Evolutionary conservation across 768 basidiomycete species (phyloP).

Genomic region (Macrocybe gigantea): DNA sequence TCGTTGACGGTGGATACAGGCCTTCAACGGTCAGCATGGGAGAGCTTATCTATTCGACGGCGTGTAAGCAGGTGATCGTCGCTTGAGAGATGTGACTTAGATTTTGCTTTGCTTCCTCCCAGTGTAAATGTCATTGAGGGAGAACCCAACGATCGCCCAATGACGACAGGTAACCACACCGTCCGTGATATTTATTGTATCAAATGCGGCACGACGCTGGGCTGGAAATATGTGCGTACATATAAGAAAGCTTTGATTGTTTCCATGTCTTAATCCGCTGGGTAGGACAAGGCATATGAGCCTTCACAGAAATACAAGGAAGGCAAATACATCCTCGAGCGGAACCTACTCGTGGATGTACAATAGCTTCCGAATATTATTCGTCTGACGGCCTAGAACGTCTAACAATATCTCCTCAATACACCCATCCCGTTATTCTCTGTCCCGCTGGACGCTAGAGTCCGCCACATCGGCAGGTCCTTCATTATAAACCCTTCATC

Average conservation of each 20-base stretch:
- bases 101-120: slow-evolving; percentile 6
- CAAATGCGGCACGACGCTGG: slow-evolving; percentile 82
- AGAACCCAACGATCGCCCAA: slow-evolving; percentile 84
- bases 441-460: too few species aligned
- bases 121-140: slow-evolving; percentile 93
- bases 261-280: slow-evolving; percentile 7
- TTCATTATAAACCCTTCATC: too few species aligned
- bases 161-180: slow-evolving; percentile 96
- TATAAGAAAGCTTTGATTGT: not conserved
- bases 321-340: slow-evolving; percentile 96
- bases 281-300: slow-evolving; percentile 91
- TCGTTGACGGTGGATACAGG: slow-evolving; percentile 36
- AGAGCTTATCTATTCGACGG: slow-evolving; percentile 90
- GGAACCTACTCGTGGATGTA: slow-evolving; percentile 82
- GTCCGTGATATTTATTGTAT: slow-evolving; percentile 93
- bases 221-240: slow-evolving; percentile 96
- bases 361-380: slow-evolving; percentile 37
- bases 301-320: slow-evolving; percentile 94
- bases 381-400: too few species aligned
- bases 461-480: too few species aligned
- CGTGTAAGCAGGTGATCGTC: slow-evolving; percentile 56
- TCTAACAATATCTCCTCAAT: too few species aligned
- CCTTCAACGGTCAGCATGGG: slow-evolving; percentile 96
- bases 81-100: slow-evolving; percentile 1
- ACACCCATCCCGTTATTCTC: too few species aligned